phyloP scores from a whole-genome alignment of 1,284 basidiomycete genomes.

The Cryptococcus maquisensis region DNA sequence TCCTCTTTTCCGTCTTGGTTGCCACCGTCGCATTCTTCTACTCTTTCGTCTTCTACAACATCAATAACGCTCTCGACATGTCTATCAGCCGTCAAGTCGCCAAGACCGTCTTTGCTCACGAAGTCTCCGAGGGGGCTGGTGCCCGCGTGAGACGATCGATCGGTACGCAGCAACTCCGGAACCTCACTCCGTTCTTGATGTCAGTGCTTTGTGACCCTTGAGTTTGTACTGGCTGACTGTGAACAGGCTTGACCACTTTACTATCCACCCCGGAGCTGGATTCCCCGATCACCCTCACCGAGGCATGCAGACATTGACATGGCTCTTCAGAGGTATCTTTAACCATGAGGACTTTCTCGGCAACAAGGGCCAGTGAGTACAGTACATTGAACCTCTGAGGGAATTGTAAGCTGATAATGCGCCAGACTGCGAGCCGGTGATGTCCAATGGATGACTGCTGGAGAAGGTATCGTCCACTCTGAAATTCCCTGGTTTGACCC shows the following conservation, averaged over 20 bases:
- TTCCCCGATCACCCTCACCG: slow-evolving; percentile 54
- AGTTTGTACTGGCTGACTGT: background rate
- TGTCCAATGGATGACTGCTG: slow-evolving; percentile 94
- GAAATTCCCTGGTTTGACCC: slow-evolving; percentile 82
- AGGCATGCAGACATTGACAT: slow-evolving; percentile 71
- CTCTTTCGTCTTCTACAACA: too few relatives aligned
- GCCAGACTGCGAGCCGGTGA: slow-evolving; percentile 69
- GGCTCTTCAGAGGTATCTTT: slow-evolving; percentile 67
- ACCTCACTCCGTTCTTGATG: slow-evolving; percentile 88
- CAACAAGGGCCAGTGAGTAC: slow-evolving; percentile 60
- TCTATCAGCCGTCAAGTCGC: slow-evolving; percentile 49
- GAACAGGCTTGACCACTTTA: slow-evolving; percentile 31
- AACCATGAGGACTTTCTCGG: slow-evolving; percentile 91
- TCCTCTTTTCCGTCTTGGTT: too few relatives aligned
- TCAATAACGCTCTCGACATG: too few relatives aligned
- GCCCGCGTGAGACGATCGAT: slow-evolving; percentile 86
- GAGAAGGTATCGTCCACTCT: slow-evolving; percentile 64
- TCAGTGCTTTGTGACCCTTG: slow-evolving; percentile 18
- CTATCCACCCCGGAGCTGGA: slow-evolving; percentile 52
- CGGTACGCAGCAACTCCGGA: slow-evolving; percentile 67
- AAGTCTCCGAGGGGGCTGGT: slow-evolving; percentile 83
- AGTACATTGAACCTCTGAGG: background rate
- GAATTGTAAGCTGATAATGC: background rate
- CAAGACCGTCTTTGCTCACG: slow-evolving; percentile 69
- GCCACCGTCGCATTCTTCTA: too few relatives aligned